These are phyloP conservation scores for Penium margaritaceum DNA, from an alignment of 139 green algal species.

Conservation along the genomic window DNA sequence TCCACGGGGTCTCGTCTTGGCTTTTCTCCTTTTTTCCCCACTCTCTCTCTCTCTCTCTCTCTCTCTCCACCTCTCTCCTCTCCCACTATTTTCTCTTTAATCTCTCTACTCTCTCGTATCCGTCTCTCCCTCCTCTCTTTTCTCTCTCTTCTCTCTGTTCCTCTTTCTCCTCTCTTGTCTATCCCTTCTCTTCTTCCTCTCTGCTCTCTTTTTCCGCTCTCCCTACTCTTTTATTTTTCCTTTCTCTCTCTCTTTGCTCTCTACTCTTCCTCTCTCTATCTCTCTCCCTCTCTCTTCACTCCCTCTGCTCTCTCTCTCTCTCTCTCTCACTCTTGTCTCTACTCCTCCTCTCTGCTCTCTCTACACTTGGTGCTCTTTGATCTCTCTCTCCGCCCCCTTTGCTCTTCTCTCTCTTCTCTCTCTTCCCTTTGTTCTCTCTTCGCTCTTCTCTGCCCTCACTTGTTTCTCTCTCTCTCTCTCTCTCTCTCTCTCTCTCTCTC, in stretches of 20 bases:
- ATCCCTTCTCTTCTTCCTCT: neutral
- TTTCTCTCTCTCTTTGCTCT: neutral
- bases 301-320: neutral
- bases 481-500: neutral
- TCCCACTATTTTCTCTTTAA: neutral
- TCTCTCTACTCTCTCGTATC: neutral
- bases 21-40: neutral
- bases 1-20: neutral
- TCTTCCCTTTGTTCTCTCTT: neutral
- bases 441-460: neutral
- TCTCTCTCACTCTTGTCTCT: neutral
- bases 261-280: neutral
- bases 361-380: neutral
- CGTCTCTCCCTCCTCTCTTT: neutral
- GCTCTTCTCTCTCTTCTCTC: neutral
- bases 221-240: neutral
- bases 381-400: neutral
- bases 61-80: neutral
- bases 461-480: neutral
- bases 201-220: neutral
- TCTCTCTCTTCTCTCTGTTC: neutral
- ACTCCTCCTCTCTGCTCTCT: neutral
- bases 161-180: neutral
- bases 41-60: conserved; percentile 6
- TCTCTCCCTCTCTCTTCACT: neutral